Percentiles rank a stretch among this genome's conserved stretches.
These are phyloP conservation scores for Martiniozyma abietophila DNA, from an alignment of 805 yeast genomes.

Conservation along the genomic window DNA sequence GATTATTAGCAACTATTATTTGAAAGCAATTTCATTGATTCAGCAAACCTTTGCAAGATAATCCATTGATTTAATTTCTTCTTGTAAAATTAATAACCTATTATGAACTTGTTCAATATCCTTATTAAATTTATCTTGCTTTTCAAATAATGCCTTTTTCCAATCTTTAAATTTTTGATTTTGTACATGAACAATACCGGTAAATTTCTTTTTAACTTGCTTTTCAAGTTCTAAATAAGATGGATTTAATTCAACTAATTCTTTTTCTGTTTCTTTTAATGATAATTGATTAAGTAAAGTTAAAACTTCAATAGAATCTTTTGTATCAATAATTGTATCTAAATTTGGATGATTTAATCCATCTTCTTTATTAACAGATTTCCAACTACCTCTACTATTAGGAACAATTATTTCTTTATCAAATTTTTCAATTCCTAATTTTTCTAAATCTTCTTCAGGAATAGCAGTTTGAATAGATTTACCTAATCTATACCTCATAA, in stretches of 20 bases:
- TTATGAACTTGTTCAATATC: conserved; percentile 39
- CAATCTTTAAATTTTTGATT: conserved; percentile 53
- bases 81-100: conserved; percentile 30
- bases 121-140: conserved; percentile 46
- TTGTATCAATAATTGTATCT: conserved; percentile 21
- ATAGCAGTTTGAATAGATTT: conserved; percentile 20
- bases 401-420: conserved; percentile 18
- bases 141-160: conserved; percentile 45
- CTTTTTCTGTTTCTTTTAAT: conserved; percentile 30
- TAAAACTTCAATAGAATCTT: conserved; percentile 28
- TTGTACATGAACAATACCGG: conserved; percentile 36
- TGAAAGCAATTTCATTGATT: neutral
- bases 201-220: conserved; percentile 34
- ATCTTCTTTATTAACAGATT: conserved; percentile 12
- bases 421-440: conserved; percentile 14
- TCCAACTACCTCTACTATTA: conserved; percentile 20
- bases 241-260: conserved; percentile 36
- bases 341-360: conserved; percentile 20
- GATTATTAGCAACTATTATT: neutral
- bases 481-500: conserved; percentile 33
- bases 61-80: conserved; percentile 16
- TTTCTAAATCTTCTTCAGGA: conserved; percentile 6
- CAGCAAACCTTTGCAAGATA: neutral
- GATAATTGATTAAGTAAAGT: conserved; percentile 30
- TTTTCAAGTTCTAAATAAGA: conserved; percentile 36